Conservation (phyloP, 2,329 filamentous ascomycete species). For the Fusarium sp. region DNA sequence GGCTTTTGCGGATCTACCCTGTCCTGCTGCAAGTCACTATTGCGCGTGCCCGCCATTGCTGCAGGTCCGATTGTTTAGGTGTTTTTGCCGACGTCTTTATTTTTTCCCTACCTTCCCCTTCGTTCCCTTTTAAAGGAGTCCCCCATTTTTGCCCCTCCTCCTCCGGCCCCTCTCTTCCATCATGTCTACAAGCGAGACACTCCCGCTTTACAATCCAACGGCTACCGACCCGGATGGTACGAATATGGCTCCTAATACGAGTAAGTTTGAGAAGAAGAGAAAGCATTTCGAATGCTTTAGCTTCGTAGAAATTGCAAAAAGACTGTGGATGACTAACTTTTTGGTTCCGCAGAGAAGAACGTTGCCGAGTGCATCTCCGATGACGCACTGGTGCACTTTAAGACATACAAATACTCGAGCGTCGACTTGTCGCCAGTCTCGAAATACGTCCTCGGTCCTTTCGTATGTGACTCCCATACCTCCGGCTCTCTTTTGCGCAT, state of each 20-base stretch:
- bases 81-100: constrained; percentile 18
- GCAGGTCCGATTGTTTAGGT: constrained; percentile 30
- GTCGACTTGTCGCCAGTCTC: constrained; percentile 97
- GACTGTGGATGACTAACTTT: constrained; percentile 10
- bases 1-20: constrained; percentile 18
- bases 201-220: constrained; percentile 50
- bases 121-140: constrained; percentile 39
- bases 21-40: constrained; percentile 15
- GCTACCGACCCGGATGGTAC: constrained; percentile 44
- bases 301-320: background rate
- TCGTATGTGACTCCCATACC: constrained; percentile 71
- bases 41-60: constrained; percentile 18
- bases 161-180: constrained; percentile 44
- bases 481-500: constrained; percentile 7
- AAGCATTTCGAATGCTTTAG: background rate
- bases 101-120: constrained; percentile 18
- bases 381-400: constrained; percentile 90
- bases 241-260: constrained; percentile 53
- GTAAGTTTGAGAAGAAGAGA: constrained; percentile 39
- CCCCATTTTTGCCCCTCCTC: constrained; percentile 42
- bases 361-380: constrained; percentile 84
- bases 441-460: constrained; percentile 92
- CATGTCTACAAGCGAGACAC: constrained; percentile 51
- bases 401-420: constrained; percentile 96
- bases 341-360: constrained; percentile 57